Evolutionary conservation across 768 basidiomycete genomes (phyloP), one percentile per base, ranked within the genome.

Genomic region (Russula lepida): DNA sequence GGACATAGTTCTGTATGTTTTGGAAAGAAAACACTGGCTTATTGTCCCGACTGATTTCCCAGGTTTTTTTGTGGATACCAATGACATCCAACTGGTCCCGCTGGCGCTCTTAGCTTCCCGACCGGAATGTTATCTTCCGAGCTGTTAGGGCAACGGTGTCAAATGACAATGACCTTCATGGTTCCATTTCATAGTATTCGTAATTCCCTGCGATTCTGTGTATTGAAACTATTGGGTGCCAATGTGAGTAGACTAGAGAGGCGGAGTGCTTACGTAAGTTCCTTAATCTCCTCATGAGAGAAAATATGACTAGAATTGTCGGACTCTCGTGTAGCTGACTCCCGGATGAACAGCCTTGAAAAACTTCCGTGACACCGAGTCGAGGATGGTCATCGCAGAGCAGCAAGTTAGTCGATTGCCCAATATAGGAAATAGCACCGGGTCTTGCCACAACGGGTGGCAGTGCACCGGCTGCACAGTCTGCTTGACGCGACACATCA

Each of bases 311-410:
- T 7, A 28, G 21, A 33, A 30, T 39, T 49, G 28, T 57, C 49
- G 54, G 48, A 56, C 32, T 43, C 19, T 25, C 43, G 32, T 47
- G 48, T n/a, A 27, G 4, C 11, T 43, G 1, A 56, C 25, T 21
- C 32, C 61, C 61, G 61, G 61, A 52, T 62, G 62, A 49, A 63
- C 52, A 63, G 62, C 62, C 56, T 9, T 28, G 39, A 27, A 63
- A 61, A 63, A 58, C 21, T 58, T 62, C 19, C 6, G 9, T n/a
- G 3, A n/a, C 19, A 32, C 61, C 56, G 61, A 48, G 23, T 19
- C 8, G 39, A 41, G 9, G n/a, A 21, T 21, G 21, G n/a, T n/a
- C 28, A 12, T 47, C 8, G 11, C 47, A 3, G n/a, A 33, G n/a
- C 17, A 19, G 6, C 39, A 6, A n/a, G 7, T 25, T 30, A 13